Evolutionary conservation across 805 yeast species (phyloP).

Genomic region (Saccharomycopsis sp.): DNA sequence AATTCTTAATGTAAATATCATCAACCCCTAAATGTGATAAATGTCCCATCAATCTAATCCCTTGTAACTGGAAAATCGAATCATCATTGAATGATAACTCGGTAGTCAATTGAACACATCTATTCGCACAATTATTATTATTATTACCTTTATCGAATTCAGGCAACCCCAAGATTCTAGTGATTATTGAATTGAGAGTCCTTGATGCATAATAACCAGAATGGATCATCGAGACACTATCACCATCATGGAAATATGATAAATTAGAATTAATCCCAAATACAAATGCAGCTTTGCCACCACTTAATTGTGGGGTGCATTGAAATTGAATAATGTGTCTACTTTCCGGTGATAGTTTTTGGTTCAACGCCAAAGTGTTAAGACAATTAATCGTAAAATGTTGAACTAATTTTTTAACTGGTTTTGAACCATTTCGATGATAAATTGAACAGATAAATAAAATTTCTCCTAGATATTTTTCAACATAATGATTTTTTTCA

Average conservation of each 20-base stretch:
- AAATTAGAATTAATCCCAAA: constrained; percentile 10
- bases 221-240: neutral
- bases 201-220: neutral
- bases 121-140: neutral
- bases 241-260: constrained; percentile 1
- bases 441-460: constrained; percentile 56
- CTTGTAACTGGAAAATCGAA: constrained; percentile 13
- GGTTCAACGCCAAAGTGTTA: constrained; percentile 45
- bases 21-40: constrained; percentile 9
- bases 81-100: constrained; percentile 6
- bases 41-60: constrained; percentile 10
- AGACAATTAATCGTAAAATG: constrained; percentile 41
- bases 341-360: constrained; percentile 30
- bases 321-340: constrained; percentile 31
- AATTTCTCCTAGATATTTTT: constrained; percentile 64
- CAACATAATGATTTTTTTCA: constrained; percentile 56
- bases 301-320: constrained; percentile 36
- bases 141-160: neutral
- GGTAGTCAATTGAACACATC: neutral
- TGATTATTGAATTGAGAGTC: neutral
- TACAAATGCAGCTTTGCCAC: neutral
- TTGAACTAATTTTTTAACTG: constrained; percentile 41
- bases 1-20: constrained; percentile 4
- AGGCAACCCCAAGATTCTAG: neutral
- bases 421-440: constrained; percentile 13